Evolutionary conservation across 2,329 filamentous ascomycete species (phyloP).

Genomic region (Colletotrichum eleusines): DNA sequence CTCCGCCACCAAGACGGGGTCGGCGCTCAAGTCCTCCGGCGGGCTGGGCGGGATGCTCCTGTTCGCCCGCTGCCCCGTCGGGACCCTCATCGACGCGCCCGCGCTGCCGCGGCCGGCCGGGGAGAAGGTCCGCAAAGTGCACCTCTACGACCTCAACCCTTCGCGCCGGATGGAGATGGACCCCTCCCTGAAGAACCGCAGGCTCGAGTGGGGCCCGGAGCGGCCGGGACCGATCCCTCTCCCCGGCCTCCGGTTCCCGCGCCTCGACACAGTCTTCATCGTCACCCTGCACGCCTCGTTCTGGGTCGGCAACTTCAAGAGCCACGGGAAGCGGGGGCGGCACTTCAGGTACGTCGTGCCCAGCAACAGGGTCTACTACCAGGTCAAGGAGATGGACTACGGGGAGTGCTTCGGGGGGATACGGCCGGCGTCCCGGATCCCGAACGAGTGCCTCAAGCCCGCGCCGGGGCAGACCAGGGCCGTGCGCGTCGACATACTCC

Average conservation of each 20-base stretch:
- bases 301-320: conserved; percentile 10
- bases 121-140: not conserved
- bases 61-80: not conserved
- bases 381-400: not conserved
- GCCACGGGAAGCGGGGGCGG: not conserved
- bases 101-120: not conserved
- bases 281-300: conserved; percentile 2
- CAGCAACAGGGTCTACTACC: not conserved
- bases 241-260: conserved; percentile 4
- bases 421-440: not conserved
- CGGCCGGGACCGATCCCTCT: not conserved
- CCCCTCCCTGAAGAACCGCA: not conserved
- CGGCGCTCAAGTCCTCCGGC: not conserved
- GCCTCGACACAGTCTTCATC: not conserved
- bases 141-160: conserved; percentile 8
- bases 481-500: conserved; percentile 8
- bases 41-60: not conserved
- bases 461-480: not conserved
- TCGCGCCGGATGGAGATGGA: conserved; percentile 7
- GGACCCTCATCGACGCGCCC: not conserved
- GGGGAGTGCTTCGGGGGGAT: not conserved
- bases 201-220: not conserved
- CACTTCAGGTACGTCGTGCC: conserved; percentile 5
- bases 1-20: not conserved
- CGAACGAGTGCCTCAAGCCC: not conserved